Base-by-base conservation (phyloP, 805 yeast species). In the Wickerhamiella shivajii region DNA sequence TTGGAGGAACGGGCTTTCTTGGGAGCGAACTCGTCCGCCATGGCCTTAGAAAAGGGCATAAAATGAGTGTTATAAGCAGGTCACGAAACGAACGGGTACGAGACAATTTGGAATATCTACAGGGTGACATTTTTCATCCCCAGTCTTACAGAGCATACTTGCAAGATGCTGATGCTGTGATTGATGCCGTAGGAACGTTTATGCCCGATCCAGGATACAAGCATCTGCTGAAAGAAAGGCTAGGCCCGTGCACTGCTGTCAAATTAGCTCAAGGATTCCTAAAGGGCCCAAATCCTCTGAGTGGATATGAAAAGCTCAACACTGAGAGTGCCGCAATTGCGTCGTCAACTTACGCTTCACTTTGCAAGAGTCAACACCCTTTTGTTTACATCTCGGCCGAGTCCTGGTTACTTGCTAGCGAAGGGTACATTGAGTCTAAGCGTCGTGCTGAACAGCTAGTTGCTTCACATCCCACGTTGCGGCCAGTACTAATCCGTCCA, bases 1-100 rank as follows among this genome's bases (percentile, higher is more conserved):
- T 84, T 47, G 97, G 97, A 12, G 95, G 96, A 1, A 72, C 70
- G 43, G 96, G 96, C 6, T 80, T 80, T 49, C 53, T 85, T 12
- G 77, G 70, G 44, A 42, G 40, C 37, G 59, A 74, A 21, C 72
- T 85, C 6, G 79, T 92, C 49, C 75, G 74, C 49, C 63, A 65
- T 2, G 92, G 77, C 0, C 53, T 78, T 1, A 56, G 53, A 15
- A 52, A 67, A 13, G 92, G 92, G 0, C 71, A 63, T 51, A 52
- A 65, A 8, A 93, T 84, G 4, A 63, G 74, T 1, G 69, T 92
- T 0, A 55, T 80, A n/a, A 69, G 80, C 33, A 44, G 9, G 33
- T 48, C 3, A n/a, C 16, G 11, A 4, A 19, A 6, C 31, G n/a
- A n/a, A 16, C 24, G 14, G 8, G 29, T 9, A 29, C n/a, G n/a